Conservation (phyloP, 257 asterid species). For the Orobanche coerulescens region DNA sequence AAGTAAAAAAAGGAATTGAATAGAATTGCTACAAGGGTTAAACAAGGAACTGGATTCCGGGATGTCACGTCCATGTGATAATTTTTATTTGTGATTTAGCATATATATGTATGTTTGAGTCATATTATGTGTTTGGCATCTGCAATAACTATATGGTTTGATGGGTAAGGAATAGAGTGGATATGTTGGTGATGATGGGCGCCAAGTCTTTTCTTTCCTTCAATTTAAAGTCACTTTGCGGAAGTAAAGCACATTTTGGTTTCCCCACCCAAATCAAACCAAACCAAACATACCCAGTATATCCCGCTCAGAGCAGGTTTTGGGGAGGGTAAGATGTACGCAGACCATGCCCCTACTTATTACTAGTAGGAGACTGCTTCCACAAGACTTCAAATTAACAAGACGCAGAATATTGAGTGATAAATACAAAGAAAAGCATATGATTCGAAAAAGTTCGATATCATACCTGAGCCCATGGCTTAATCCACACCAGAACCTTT, state of each 20-base stretch:
- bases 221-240: constrained; percentile 18
- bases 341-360: too few relatives aligned
- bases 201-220: constrained; percentile 29
- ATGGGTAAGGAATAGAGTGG: constrained; percentile 47
- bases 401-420: too few relatives aligned
- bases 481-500: too few relatives aligned
- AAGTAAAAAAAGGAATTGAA: constrained; percentile 42
- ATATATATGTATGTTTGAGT: background rate
- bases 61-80: background rate
- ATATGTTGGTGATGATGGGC: constrained; percentile 25
- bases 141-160: background rate
- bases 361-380: too few relatives aligned
- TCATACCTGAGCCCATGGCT: too few relatives aligned
- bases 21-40: constrained; percentile 30
- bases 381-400: too few relatives aligned
- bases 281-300: too few relatives aligned
- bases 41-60: constrained; percentile 55
- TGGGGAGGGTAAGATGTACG: too few relatives aligned
- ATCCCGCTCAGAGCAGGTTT: too few relatives aligned
- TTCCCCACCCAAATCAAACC: too few relatives aligned
- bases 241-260: constrained; percentile 37
- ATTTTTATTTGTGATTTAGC: background rate
- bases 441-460: too few relatives aligned
- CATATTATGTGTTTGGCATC: constrained; percentile 1
- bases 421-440: too few relatives aligned